These are phyloP conservation scores for Arabidopsis thaliana DNA, from an alignment of 345 rosid species.

Conservation along the genomic window DNA sequence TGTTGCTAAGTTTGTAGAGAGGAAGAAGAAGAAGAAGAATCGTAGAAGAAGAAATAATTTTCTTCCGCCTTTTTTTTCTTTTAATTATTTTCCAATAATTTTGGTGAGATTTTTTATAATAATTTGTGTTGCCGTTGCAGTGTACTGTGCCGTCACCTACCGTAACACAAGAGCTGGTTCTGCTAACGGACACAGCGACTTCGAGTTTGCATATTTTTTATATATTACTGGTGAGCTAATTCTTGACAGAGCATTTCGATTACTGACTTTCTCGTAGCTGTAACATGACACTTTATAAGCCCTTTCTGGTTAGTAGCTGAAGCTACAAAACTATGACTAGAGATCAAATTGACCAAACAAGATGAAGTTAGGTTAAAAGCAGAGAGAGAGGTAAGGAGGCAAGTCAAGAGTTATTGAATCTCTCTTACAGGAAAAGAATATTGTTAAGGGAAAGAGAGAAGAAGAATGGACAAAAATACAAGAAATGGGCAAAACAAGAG, in stretches of 20 bases:
- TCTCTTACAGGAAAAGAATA: slow-evolving; percentile 34
- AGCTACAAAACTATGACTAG: background rate
- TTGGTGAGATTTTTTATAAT: background rate
- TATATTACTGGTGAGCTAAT: slow-evolving; percentile 27
- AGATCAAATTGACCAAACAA: background rate
- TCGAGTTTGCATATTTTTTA: background rate
- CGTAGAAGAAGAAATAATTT: slow-evolving; percentile 6
- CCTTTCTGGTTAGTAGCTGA: background rate
- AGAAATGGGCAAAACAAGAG: slow-evolving; percentile 15
- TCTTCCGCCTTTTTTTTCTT: background rate
- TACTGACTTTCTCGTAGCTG: background rate
- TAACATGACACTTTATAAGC: background rate
- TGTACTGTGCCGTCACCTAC: slow-evolving; percentile 12
- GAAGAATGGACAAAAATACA: slow-evolving; percentile 43
- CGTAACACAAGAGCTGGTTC: slow-evolving; percentile 13
- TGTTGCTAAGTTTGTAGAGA: slow-evolving; percentile 47
- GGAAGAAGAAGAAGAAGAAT: slow-evolving; percentile 34
- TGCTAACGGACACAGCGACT: slow-evolving; percentile 39
- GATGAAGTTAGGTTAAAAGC: background rate
- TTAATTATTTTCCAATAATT: background rate
- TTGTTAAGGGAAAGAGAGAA: slow-evolving; percentile 25
- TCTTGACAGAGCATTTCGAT: slow-evolving; percentile 28
- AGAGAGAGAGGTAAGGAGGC: slow-evolving; percentile 6
- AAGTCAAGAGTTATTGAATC: slow-evolving; percentile 34
- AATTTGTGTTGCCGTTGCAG: slow-evolving; percentile 23